A percentile compares a stretch with the other conserved stretches of the same genome.
These are phyloP conservation scores for Russula brevipes DNA, from an alignment of 768 basidiomycete genomes.

Conservation along the genomic window DNA sequence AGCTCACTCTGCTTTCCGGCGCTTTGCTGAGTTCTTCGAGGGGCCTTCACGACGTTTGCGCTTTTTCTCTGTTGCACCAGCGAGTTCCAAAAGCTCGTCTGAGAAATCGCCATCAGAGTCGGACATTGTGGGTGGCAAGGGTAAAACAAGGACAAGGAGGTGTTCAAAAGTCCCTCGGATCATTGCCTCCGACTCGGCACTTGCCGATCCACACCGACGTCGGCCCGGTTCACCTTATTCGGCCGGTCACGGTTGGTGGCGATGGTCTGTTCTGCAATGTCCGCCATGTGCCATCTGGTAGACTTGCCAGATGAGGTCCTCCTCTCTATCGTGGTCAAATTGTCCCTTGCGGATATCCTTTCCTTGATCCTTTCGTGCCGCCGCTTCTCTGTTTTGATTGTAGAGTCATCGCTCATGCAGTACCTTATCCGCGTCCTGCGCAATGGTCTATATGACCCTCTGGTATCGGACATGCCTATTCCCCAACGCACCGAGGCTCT, in stretches of 20 bases:
- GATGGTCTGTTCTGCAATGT: not conserved
- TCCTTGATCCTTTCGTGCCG: conserved; percentile 6
- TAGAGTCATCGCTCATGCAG: conserved; percentile 14
- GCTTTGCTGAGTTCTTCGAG: conserved; percentile 48
- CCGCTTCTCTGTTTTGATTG: conserved; percentile 2
- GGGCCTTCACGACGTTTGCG: conserved; percentile 52
- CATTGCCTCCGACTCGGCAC: not conserved
- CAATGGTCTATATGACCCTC: conserved; percentile 11
- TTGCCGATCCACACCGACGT: not conserved
- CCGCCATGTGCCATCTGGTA: not conserved
- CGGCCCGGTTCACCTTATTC: not conserved
- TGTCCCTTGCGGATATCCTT: conserved; percentile 1
- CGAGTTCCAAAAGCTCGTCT: conserved; percentile 79
- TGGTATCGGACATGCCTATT: conserved; percentile 5
- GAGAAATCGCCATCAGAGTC: conserved; percentile 49
- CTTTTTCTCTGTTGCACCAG: conserved; percentile 63
- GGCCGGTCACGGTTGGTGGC: not conserved
- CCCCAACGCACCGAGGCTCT: conserved; percentile 3
- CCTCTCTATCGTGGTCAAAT: not conserved
- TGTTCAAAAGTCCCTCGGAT: not conserved
- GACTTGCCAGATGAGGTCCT: conserved; percentile 16
- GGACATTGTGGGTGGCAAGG: conserved; percentile 36
- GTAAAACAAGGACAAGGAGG: not conserved
- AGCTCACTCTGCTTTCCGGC: conserved; percentile 69
- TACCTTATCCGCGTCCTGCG: conserved; percentile 17